Evolutionary conservation across 2,329 filamentous ascomycete species (phyloP), one percentile per base, ranked within the genome.

Genomic region (Neocucurbitaria cava): DNA sequence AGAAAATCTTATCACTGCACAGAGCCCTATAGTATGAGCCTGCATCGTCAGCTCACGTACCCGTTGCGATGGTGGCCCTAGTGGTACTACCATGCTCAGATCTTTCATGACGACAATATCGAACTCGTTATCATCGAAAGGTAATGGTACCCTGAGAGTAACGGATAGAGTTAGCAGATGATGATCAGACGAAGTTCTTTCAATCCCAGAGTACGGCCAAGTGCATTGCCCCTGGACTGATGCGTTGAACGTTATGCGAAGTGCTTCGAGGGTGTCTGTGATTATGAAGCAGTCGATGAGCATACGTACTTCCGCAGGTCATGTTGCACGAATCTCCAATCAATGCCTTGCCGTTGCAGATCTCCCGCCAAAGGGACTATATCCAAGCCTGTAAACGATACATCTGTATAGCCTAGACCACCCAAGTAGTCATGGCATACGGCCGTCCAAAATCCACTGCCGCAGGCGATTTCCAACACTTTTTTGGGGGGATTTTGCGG

Each of bases 21-120:
- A 26, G 9, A 26, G 24, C 24, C 24, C 24, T 9, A 26, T 26
- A 26, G 24, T 2, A 26, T 26, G 24, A 9, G 24, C 9, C 5
- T 31, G 30, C 30, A 31, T 31, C 13, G 30, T 11, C 9, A 31
- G 30, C 30, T 31, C 30, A 31, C 30, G 30, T n/a, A 85, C 77
- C 21, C 74, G 72, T 40, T 83, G 79, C 30, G 87, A 84, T 52
- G 85, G 79, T 17, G 74, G 73, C 4, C 80, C 81, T 40, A 85
- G 78, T 23, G 85, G 84, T 7, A 89, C 81, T n/a, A 86, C 84
- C 59, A 95, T 81, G 49, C 87, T 88, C 67, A 92, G 79, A 71
- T 96, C 92, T 75, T 96, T 96, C 69, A 91, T 83, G 81, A 96
- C 92, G 66, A 98, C 84, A 36, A 96, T 83, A 72, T 96, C 92